Percentiles rank a stretch among this genome's conserved stretches.
Conservation (phyloP, 2,329 filamentous ascomycete species). For the Myriangium duriaei region DNA sequence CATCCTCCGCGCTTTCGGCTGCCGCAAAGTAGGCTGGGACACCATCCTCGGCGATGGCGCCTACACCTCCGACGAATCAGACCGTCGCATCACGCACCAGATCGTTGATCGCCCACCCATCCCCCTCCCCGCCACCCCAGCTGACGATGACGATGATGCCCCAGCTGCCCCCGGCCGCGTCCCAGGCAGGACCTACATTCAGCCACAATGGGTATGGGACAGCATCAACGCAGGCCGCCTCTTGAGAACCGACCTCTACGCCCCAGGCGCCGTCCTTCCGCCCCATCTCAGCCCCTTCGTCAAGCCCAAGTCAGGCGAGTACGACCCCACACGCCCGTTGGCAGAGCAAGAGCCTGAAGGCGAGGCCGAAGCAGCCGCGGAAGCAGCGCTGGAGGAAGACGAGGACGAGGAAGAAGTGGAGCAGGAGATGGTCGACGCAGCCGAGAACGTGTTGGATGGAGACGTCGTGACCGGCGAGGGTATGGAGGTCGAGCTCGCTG, state of each 20-base stretch:
- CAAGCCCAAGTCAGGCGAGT: slow-evolving; percentile 71
- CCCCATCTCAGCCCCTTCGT: slow-evolving; percentile 96
- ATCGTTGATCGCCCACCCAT: slow-evolving; percentile 82
- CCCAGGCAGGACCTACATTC: slow-evolving; percentile 83
- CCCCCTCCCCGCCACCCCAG: slow-evolving; percentile 29
- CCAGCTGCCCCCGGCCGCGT: slow-evolving; percentile 58
- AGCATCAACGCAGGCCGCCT: slow-evolving; percentile 85
- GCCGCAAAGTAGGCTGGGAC: slow-evolving; percentile 93
- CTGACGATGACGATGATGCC: slow-evolving; percentile 47
- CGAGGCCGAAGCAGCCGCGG: slow-evolving; percentile 51
- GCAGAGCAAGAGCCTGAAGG: slow-evolving; percentile 80
- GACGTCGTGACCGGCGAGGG: slow-evolving; percentile 26
- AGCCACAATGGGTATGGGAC: slow-evolving; percentile 99
- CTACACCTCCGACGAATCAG: slow-evolving; percentile 78
- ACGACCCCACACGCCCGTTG: slow-evolving; percentile 77
- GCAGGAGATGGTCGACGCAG: slow-evolving; percentile 25
- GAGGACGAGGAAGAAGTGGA: slow-evolving; percentile 36
- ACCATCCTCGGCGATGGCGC: slow-evolving; percentile 79
- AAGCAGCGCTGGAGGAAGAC: slow-evolving; percentile 20
- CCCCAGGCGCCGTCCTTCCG: slow-evolving; percentile 76
- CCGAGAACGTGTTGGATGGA: slow-evolving; percentile 36
- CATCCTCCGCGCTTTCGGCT: slow-evolving; percentile 83
- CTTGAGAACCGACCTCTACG: slow-evolving; percentile 75
- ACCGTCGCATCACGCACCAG: slow-evolving; percentile 87
- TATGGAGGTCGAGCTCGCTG: slow-evolving; percentile 36